Base-by-base conservation (phyloP, 1,284 basidiomycete genomes). In the Sutorius eximius region DNA sequence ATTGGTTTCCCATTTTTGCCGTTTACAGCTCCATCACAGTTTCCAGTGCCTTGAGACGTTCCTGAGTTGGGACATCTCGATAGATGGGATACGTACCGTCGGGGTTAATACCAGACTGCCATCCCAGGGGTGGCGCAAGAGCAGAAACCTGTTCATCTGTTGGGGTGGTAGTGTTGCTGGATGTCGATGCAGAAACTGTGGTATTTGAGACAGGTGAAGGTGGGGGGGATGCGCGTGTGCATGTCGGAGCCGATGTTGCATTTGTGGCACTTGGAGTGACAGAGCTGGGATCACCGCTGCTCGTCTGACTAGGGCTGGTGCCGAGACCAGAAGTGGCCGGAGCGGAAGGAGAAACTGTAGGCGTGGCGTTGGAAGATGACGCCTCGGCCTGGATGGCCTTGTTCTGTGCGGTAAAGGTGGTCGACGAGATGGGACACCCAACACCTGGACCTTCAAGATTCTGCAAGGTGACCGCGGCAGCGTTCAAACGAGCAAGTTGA, bases 21-120 rank as follows among this genome's bases (percentile, higher is more conserved):
- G 47, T 80, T 78, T n/a, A 79, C 71, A 1, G 64, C 59, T 22
- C 83, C 83, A 59, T 85, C 80, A 60, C 84, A 86, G 59, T 85
- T 79, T 29, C 75, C 77, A 15, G 68, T 70, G 36, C 71, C 74
- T 62, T 41, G 27, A 46, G 32, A 29, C 3, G 10, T 22, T 12
- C 11, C n/a, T 65, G 2, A 49, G 11, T 20, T 30, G 11, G 6
- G 10, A 32, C n/a, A 10, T 6, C 24, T 20, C 36, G 9, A 29
- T 12, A 20, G n/a, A 42, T 9, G 34, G 45, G n/a, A 18, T 18
- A 49, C 59, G 49, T 29, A 71, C 82, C 83, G 52, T 78, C 80
- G 2, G 83, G 82, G 62, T 82, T 82, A n/a, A 76, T 51, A 27
- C 78, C 81, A 34, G 82, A 59, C 30, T 68, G 56, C 54, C 75